These are phyloP conservation scores for Pseudoperonospora humuli DNA, from an alignment of 352 stramenopile genomes.

Conservation along the genomic window DNA sequence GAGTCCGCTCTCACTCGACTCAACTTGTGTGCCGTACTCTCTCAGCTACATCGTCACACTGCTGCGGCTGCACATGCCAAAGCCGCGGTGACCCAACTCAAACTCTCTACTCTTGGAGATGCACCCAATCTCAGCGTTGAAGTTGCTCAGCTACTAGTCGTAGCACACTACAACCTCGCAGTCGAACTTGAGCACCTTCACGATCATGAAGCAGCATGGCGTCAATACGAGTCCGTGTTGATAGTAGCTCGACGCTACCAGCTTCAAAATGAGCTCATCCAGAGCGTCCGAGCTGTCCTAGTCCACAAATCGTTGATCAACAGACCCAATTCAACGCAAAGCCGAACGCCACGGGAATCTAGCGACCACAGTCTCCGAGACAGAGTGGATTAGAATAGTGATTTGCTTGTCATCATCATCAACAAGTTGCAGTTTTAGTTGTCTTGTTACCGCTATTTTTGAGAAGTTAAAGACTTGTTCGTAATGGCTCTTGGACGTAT, in stretches of 20 bases:
- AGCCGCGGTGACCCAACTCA: conserved; percentile 25
- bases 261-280: conserved; percentile 21
- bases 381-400: no score
- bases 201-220: conserved; percentile 14
- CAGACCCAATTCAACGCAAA: no score
- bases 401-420: no score
- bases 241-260: conserved; percentile 14
- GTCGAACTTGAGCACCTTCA: conserved; percentile 52
- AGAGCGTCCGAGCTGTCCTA: conserved; percentile 21
- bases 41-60: conserved; percentile 38
- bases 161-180: conserved; percentile 52
- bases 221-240: conserved; percentile 20
- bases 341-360: no score
- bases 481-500: no score
- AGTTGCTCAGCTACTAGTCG: conserved; percentile 26
- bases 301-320: neutral
- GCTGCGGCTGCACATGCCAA: conserved; percentile 41
- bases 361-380: no score
- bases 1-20: conserved; percentile 43
- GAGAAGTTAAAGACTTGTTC: no score
- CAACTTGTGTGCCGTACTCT: conserved; percentile 58
- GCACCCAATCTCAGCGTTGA: conserved; percentile 1
- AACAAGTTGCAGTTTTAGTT: no score
- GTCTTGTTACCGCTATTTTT: no score
- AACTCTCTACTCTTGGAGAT: conserved; percentile 10